Conservation (phyloP, 768 basidiomycete genomes). For the Termitomyces sp. region DNA sequence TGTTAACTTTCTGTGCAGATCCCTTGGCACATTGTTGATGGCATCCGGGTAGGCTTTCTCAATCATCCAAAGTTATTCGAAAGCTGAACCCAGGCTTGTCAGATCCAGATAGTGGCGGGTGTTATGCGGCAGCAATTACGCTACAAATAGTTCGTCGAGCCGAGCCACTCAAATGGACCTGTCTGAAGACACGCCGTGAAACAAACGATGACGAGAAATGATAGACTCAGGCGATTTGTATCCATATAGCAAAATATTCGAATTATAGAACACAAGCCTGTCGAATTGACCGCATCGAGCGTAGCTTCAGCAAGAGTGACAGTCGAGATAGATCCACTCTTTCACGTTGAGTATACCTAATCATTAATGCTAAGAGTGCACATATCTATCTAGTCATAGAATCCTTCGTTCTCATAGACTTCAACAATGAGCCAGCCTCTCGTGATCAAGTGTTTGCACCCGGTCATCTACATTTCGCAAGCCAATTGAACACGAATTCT, state of each 20-base stretch:
- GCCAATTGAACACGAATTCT: neutral
- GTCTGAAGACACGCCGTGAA: neutral
- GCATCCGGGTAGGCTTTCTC: neutral
- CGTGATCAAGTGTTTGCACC: slow-evolving; percentile 7
- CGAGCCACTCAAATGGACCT: neutral
- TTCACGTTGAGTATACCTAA: neutral
- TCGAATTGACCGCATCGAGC: neutral
- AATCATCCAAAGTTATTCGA: neutral
- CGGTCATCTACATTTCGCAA: neutral
- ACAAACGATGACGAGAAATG: neutral
- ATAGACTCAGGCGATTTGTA: neutral
- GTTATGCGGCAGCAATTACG: neutral
- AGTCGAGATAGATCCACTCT: no score
- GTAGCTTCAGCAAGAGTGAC: neutral
- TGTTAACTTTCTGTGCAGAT: no score
- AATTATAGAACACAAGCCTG: neutral
- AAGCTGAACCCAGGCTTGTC: neutral
- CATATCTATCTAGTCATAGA: neutral
- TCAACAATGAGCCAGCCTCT: neutral
- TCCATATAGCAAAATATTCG: no score
- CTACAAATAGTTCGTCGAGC: neutral
- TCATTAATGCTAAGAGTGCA: no score
- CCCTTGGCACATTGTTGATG: no score
- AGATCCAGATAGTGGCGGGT: neutral
- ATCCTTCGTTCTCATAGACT: neutral